Conservation (phyloP, 352 stramenopile genomes). For the Blastocystis sp. region DNA sequence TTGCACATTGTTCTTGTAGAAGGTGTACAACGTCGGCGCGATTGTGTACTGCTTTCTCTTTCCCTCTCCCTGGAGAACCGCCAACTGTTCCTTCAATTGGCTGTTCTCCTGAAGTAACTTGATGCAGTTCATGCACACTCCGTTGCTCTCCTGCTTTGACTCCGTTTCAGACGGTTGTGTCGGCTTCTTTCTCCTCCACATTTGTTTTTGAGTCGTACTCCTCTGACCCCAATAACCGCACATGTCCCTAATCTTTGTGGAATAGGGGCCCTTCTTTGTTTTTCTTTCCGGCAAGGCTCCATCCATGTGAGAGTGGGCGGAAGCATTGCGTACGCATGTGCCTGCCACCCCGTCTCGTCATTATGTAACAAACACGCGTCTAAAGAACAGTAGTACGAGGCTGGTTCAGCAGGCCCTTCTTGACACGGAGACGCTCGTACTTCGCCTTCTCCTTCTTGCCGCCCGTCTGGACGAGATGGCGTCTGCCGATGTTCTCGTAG, state of each 20-base stretch:
- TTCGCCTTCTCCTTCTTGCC: constrained; percentile 29
- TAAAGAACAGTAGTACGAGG: constrained; percentile 34
- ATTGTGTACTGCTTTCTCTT: constrained; percentile 69
- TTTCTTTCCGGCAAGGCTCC: no score
- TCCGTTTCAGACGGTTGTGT: background rate
- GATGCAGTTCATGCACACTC: constrained; percentile 64
- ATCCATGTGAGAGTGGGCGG: no score
- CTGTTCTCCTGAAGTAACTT: constrained; percentile 61
- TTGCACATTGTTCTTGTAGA: constrained; percentile 69
- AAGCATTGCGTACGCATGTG: no score
- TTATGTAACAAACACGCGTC: constrained; percentile 21
- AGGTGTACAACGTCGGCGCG: constrained; percentile 63
- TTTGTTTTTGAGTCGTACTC: constrained; percentile 12
- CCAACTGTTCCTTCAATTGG: constrained; percentile 45
- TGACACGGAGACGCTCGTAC: constrained; percentile 32
- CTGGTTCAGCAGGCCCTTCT: constrained; percentile 37
- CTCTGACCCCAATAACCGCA: constrained; percentile 9
- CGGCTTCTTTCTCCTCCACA: background rate
- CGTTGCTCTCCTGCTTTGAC: constrained; percentile 1
- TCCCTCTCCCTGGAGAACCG: constrained; percentile 34
- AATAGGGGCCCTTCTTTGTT: no score
- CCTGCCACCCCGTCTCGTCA: no score
- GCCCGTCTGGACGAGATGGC: constrained; percentile 15
- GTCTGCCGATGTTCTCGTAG: constrained; percentile 26
- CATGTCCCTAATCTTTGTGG: background rate